Percentiles rank a stretch among this genome's conserved stretches.
phyloP scores from a whole-genome alignment of 1,284 basidiomycete genomes.

The Puccinia polysora region DNA sequence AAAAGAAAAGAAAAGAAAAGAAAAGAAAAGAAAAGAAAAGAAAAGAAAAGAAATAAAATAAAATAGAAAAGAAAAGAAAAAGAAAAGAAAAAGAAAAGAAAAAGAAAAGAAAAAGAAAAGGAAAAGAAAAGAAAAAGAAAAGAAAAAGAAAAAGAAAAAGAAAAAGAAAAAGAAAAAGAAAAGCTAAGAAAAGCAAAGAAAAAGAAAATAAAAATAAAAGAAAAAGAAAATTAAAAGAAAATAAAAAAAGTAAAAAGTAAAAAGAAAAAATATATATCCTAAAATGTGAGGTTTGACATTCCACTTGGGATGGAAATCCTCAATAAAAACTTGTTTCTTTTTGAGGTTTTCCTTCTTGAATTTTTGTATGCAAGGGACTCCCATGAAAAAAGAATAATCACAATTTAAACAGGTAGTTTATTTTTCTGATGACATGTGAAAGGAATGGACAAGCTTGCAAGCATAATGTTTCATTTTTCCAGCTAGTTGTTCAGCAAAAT shows the following conservation, averaged over 20 bases:
- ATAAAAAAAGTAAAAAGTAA: background rate
- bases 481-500: too few relatives aligned
- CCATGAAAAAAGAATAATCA: too few relatives aligned
- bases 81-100: background rate
- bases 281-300: too few relatives aligned
- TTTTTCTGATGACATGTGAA: too few relatives aligned
- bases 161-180: background rate
- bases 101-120: background rate
- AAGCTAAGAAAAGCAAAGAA: background rate
- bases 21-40: background rate
- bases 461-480: too few relatives aligned
- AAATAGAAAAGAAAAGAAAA: background rate
- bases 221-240: background rate
- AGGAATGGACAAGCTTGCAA: too few relatives aligned
- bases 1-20: background rate
- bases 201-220: background rate
- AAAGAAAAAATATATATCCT: background rate
- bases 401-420: too few relatives aligned
- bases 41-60: background rate
- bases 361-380: too few relatives aligned
- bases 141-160: background rate
- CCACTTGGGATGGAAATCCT: too few relatives aligned
- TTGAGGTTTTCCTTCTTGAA: too few relatives aligned
- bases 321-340: too few relatives aligned
- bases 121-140: slow-evolving; percentile 6